Conservation (phyloP, 1,139 yeast species). For the Casaregolazyma suthepensis region DNA sequence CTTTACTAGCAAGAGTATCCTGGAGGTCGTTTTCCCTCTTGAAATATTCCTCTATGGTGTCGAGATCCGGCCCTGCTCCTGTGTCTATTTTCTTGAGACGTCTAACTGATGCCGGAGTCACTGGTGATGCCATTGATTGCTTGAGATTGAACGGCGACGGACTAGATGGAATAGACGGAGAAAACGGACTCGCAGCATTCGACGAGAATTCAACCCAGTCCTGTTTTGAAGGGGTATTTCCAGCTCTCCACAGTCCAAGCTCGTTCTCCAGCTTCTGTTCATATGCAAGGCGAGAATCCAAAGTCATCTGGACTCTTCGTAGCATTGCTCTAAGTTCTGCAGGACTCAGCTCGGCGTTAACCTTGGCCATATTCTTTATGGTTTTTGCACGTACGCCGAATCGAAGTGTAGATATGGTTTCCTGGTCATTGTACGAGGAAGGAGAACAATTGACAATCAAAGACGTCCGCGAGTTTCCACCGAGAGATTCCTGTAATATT, state of each 20-base stretch:
- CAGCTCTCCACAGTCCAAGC: constrained; percentile 43
- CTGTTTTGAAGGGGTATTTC: constrained; percentile 35
- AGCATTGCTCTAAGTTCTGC: constrained; percentile 48
- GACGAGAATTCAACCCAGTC: constrained; percentile 33
- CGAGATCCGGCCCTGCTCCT: constrained; percentile 1
- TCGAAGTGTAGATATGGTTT: constrained; percentile 70
- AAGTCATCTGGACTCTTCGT: constrained; percentile 43
- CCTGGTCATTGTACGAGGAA: constrained; percentile 51
- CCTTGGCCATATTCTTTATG: constrained; percentile 61
- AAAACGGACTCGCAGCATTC: not conserved
- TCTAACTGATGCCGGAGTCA: constrained; percentile 7
- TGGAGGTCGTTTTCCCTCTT: constrained; percentile 33
- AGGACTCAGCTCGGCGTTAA: constrained; percentile 63
- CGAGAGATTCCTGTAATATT: constrained; percentile 75
- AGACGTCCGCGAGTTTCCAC: constrained; percentile 82
- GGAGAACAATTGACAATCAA: constrained; percentile 78
- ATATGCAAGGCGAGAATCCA: constrained; percentile 41
- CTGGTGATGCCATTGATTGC: constrained; percentile 7
- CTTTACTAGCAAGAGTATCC: constrained; percentile 32
- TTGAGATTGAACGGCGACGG: constrained; percentile 3
- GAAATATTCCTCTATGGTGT: constrained; percentile 26
- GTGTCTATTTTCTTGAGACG: not conserved
- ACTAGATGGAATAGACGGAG: constrained; percentile 1
- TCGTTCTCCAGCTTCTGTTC: constrained; percentile 49
- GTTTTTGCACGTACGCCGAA: constrained; percentile 77